Conservation (phyloP, 108 stramenopile genomes). For the Cyclostephanos invisitatus region DNA sequence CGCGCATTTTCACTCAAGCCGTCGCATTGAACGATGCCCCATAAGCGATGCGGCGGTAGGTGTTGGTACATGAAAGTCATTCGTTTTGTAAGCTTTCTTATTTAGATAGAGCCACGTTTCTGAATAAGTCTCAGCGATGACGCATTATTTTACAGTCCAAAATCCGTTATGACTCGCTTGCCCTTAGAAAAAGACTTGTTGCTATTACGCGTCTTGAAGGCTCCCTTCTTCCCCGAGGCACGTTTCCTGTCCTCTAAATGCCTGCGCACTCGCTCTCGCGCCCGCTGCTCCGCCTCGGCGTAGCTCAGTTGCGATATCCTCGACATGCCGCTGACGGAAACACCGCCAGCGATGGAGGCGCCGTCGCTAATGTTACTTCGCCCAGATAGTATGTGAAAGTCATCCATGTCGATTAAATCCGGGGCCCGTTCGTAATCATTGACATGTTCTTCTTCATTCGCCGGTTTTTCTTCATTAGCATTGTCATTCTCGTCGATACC, state of each 20-base stretch:
- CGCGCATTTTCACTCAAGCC: conserved; percentile 16
- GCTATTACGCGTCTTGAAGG: conserved; percentile 76
- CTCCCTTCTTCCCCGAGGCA: conserved; percentile 60
- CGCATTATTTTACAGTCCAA: conserved; percentile 20
- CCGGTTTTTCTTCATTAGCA: conserved; percentile 7
- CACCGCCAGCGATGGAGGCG: conserved; percentile 35
- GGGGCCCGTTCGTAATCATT: conserved; percentile 35
- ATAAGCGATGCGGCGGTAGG: neutral
- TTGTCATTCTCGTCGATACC: conserved; percentile 7
- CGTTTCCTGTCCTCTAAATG: conserved; percentile 76
- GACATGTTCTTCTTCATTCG: conserved; percentile 26
- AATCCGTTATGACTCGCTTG: conserved; percentile 72
- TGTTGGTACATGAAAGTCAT: neutral
- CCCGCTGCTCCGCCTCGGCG: conserved; percentile 66
- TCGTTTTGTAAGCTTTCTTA: neutral
- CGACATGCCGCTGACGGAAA: conserved; percentile 44
- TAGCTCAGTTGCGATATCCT: conserved; percentile 40
- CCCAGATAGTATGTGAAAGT: conserved; percentile 22
- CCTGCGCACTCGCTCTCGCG: conserved; percentile 67
- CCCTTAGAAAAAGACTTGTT: conserved; percentile 88
- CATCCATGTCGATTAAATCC: conserved; percentile 38
- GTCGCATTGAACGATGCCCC: conserved; percentile 8
- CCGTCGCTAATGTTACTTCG: conserved; percentile 13
- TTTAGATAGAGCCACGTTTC: neutral
- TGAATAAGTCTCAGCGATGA: neutral